Conservation (phyloP, 192 early-diverging fungal species). For the Backusella australiensis region DNA sequence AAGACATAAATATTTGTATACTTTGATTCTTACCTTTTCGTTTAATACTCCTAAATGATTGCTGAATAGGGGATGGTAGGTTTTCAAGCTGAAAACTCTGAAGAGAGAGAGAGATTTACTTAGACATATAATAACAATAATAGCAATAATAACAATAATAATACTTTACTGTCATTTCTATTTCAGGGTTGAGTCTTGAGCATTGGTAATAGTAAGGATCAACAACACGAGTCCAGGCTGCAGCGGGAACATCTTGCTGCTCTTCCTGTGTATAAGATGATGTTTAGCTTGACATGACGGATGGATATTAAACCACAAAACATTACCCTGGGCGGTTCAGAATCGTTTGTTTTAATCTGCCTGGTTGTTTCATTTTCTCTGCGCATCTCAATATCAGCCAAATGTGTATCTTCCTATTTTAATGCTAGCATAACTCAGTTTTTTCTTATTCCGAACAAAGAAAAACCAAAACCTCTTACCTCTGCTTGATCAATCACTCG, state of each 20-base stretch:
- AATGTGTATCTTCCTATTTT: slow-evolving; percentile 28
- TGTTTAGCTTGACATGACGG: neutral
- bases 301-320: neutral
- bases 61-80: slow-evolving; percentile 22
- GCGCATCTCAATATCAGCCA: slow-evolving; percentile 31
- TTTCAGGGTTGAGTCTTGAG: slow-evolving; percentile 36
- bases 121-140: neutral
- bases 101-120: neutral
- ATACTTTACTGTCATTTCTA: slow-evolving; percentile 32
- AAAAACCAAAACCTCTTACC: slow-evolving; percentile 8
- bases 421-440: neutral
- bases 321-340: neutral
- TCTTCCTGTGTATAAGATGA: neutral
- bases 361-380: slow-evolving; percentile 24
- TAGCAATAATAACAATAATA: neutral
- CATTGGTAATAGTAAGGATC: slow-evolving; percentile 27
- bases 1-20: neutral
- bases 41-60: slow-evolving; percentile 19
- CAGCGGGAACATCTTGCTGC: slow-evolving; percentile 12
- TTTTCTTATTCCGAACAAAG: neutral
- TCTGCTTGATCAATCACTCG: slow-evolving; percentile 26
- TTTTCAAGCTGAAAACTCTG: slow-evolving; percentile 32
- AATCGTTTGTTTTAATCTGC: slow-evolving; percentile 12
- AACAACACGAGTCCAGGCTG: slow-evolving; percentile 16
- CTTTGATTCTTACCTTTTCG: slow-evolving; percentile 18